Base-by-base conservation (phyloP, 192 early-diverging fungal genomes). In the Spizellomyces sp. region DNA sequence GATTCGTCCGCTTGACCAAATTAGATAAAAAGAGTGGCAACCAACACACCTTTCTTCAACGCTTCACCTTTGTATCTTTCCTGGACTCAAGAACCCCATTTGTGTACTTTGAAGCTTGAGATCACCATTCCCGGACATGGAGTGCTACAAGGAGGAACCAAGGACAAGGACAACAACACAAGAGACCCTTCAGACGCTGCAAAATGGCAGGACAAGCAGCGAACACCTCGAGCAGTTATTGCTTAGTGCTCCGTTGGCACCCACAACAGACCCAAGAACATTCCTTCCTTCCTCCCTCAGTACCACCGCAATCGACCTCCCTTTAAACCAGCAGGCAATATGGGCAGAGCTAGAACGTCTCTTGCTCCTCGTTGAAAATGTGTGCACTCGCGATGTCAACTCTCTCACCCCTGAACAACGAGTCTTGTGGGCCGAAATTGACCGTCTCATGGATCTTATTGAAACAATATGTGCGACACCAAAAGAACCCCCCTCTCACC, bases 361-460 rank as follows among this genome's bases (percentile, higher is more conserved):
- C 9, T 75, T 80, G 78, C 42, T 64, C 48, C 78, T 76, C 10
- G 78, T 80, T 46, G 50, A 54, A 19, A 54, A 54, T 19, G 50
- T 54, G 14, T 54, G 50, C 9, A 9, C 3, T 50, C 15, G 15
- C 41, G 61, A 74, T 48, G 10, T 17, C 6, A 27, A 17, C 61
- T 21, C 41, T 22, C n/a, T 69, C 6, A 22, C 19, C 14, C 61
- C 52, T 6, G 75, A 74, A 27, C 74, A 76, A 42, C 66, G 58
- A 43, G 47, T 62, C 5, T 58, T 80, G 9, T 80, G 79, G 79
- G 56, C 42, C 8, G 79, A 80, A 57, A 67, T 71, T 52, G 79
- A 80, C 44, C 72, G 73, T 15, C 55, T 80, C 15, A 80, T 80
- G 79, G 59, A 58, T 21, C 73, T 77, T 8, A 74, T 80, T 17